Conservation (phyloP, 192 early-diverging fungal genomes). For the Coemansia sp. region DNA sequence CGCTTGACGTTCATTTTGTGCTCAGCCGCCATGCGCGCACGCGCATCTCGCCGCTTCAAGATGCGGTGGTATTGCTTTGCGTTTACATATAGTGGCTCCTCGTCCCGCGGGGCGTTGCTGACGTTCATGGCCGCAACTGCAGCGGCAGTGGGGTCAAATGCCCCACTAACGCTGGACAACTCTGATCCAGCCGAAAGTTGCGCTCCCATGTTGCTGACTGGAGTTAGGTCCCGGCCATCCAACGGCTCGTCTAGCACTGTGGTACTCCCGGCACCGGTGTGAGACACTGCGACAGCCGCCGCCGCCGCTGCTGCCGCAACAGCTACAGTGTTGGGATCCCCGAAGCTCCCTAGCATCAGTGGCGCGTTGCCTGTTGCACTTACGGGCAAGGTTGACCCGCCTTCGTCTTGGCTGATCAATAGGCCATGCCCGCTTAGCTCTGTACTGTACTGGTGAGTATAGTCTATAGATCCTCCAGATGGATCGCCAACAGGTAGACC, state of each 20-base stretch:
- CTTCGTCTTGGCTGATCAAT: slow-evolving; percentile 49
- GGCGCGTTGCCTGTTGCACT: slow-evolving; percentile 30
- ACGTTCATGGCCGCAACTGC: slow-evolving; percentile 55
- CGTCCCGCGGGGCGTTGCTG: slow-evolving; percentile 60
- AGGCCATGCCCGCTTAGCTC: slow-evolving; percentile 46
- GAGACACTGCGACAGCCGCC: slow-evolving; percentile 29
- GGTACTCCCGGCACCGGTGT: slow-evolving; percentile 13
- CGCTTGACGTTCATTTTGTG: slow-evolving; percentile 75
- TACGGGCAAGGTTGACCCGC: slow-evolving; percentile 26
- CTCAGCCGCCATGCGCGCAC: slow-evolving; percentile 80
- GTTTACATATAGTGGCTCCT: slow-evolving; percentile 96
- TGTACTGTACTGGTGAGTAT: slow-evolving; percentile 51
- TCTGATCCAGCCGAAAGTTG: slow-evolving; percentile 27
- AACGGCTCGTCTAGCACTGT: slow-evolving; percentile 31
- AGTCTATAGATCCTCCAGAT: slow-evolving; percentile 42
- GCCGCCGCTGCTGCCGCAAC: slow-evolving; percentile 47
- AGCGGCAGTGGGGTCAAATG: slow-evolving; percentile 52
- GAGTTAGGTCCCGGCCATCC: slow-evolving; percentile 26
- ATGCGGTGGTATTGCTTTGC: slow-evolving; percentile 99
- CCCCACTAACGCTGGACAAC: slow-evolving; percentile 14
- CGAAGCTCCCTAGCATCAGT: slow-evolving; percentile 41
- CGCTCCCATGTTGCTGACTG: slow-evolving; percentile 27
- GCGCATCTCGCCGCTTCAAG: slow-evolving; percentile 89
- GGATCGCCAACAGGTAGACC: slow-evolving; percentile 51
- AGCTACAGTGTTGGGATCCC: slow-evolving; percentile 43